Conservation (phyloP, 306 rosid genomes). For the Arachis stenosperma region DNA sequence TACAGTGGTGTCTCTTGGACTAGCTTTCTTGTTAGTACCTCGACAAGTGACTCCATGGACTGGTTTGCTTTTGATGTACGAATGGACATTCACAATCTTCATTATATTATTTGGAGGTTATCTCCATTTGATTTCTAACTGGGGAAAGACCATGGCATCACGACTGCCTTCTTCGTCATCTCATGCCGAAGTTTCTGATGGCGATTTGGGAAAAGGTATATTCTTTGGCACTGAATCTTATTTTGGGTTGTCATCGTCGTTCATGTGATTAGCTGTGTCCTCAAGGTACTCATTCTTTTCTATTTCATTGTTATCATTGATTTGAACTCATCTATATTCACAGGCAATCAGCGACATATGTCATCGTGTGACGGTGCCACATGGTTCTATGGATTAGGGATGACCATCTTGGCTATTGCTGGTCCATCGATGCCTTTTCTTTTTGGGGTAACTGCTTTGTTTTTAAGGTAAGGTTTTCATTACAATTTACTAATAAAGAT, state of each 20-base stretch:
- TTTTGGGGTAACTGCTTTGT: conserved; percentile 74
- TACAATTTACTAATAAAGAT: conserved; percentile 20
- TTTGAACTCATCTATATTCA: conserved; percentile 32
- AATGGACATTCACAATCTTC: conserved; percentile 86
- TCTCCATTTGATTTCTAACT: conserved; percentile 59
- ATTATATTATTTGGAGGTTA: conserved; percentile 75
- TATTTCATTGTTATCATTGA: background rate
- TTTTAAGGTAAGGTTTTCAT: conserved; percentile 60
- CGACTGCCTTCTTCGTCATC: conserved; percentile 52
- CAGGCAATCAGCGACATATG: conserved; percentile 75
- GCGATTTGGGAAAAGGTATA: conserved; percentile 79
- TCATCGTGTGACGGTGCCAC: conserved; percentile 45
- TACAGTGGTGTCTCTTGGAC: conserved; percentile 63
- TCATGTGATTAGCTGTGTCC: conserved; percentile 19
- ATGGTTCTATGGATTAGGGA: conserved; percentile 49
- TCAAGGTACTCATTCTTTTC: conserved; percentile 1
- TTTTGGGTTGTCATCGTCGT: conserved; percentile 11
- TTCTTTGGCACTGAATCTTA: conserved; percentile 23
- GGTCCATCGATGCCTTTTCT: conserved; percentile 47
- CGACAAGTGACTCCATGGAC: conserved; percentile 96
- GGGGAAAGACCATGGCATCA: conserved; percentile 67
- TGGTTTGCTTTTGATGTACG: conserved; percentile 91
- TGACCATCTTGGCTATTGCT: conserved; percentile 45
- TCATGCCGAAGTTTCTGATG: conserved; percentile 56
- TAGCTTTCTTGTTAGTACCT: conserved; percentile 71